phyloP scores from a whole-genome alignment of 2,329 filamentous ascomycete species.

The Chaetomium strumarium region DNA sequence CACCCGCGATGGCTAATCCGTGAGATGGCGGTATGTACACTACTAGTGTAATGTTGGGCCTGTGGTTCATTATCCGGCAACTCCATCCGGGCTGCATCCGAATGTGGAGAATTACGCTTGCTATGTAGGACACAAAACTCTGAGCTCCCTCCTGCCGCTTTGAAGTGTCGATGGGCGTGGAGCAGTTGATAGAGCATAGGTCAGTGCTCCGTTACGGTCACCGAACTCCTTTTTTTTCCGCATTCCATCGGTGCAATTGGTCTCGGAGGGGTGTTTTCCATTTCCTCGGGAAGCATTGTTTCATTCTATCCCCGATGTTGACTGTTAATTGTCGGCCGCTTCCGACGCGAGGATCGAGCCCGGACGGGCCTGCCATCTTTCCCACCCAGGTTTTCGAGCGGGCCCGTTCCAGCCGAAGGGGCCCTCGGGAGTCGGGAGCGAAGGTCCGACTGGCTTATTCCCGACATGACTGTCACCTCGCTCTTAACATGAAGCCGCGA shows the following conservation, averaged over 20 bases:
- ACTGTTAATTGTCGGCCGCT: no score
- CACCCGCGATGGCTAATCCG: not conserved
- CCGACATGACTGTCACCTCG: conserved; percentile 2
- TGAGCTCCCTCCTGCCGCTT: not conserved
- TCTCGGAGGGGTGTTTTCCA: no score
- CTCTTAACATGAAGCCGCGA: not conserved
- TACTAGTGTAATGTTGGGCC: no score
- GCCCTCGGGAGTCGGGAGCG: not conserved
- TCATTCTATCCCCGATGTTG: no score
- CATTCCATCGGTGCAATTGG: no score
- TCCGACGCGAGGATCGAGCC: no score
- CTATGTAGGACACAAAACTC: not conserved
- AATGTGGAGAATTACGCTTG: not conserved
- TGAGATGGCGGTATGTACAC: conserved; percentile 2
- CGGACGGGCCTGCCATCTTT: no score
- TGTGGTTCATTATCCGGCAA: not conserved
- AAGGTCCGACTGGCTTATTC: conserved; percentile 15
- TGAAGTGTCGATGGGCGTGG: no score
- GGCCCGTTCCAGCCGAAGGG: conserved; percentile 7
- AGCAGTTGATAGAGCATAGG: no score
- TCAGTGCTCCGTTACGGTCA: no score
- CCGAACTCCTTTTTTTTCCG: no score
- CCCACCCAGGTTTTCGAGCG: not conserved
- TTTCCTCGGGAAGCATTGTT: no score
- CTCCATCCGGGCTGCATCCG: not conserved